Base-by-base conservation (phyloP, 2,329 filamentous ascomycete genomes). In the Orbilia blumenaviensis region DNA sequence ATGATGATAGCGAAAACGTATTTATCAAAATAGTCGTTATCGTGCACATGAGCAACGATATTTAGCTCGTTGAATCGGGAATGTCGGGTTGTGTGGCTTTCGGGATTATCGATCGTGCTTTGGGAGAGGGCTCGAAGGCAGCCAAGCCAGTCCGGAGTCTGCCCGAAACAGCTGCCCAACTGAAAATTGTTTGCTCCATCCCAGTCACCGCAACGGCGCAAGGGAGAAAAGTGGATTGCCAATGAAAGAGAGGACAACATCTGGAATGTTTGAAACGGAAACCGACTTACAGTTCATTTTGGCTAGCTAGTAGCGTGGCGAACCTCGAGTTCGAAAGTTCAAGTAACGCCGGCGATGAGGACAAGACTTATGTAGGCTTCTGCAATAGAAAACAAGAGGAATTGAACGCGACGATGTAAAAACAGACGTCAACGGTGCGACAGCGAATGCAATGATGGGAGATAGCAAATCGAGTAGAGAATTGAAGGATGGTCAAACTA, bases 31-130 rank as follows among this genome's bases (percentile, higher is more conserved):
- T 46, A 9, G 38, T 9, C 18, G 23, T 66, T 66, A 68, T 61
- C 66, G 66, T 52, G 64, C 54, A 42, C 62, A 66, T 54, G 62
- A 54, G 34, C 52, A 34, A 41, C 21, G 34, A 61, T 50, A 66
- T 41, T 54, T 54, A 54, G 66, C 66, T 62, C 52, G 46, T 63
- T 71, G 56, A 56, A 71, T 71, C 66, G 66, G 66, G 66, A 71
- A 71, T 63, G 56, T 71, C 66, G 46, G 44, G 44, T 32, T 32
- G 12, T 23, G 32, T 56, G 32, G 41, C 1, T 38, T 46, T 71
- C 66, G 56, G 66, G 56, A 63, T n/a, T n/a, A n/a, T n/a, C n/a
- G n/a, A n/a, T 63, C 29, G 9, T 21, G 48, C 42, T 66, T 46
- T 67, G 18, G n/a, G n/a, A n/a, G 38, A 32, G 14, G 38, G 27